Conservation (phyloP, 2,329 filamentous ascomycete species). For the Aspergillus candidus region DNA sequence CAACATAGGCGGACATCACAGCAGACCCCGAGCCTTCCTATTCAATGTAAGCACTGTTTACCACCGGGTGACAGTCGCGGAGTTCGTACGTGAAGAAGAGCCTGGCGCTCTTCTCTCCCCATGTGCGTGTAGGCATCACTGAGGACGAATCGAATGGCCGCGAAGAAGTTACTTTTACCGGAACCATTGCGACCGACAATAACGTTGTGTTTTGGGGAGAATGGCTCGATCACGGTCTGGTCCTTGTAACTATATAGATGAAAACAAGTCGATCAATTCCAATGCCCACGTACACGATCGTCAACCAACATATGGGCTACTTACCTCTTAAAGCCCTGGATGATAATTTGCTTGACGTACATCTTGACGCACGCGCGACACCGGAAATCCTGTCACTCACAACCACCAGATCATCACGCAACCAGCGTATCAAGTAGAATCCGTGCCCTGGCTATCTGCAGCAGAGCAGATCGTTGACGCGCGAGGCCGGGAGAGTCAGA, state of each 20-base stretch:
- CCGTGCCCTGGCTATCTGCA: not conserved
- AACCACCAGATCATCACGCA: constrained; percentile 27
- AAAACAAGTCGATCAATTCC: not conserved
- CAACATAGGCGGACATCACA: constrained; percentile 98
- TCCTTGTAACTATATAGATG: constrained; percentile 78
- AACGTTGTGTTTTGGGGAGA: constrained; percentile 95
- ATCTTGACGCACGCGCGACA: constrained; percentile 49
- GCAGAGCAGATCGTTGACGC: constrained; percentile 1
- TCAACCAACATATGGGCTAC: constrained; percentile 13
- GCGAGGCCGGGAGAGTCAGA: not conserved
- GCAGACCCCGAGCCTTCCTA: constrained; percentile 91
- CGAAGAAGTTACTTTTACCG: constrained; percentile 99
- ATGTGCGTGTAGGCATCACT: constrained; percentile 97
- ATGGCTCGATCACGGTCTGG: constrained; percentile 96
- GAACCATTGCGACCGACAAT: constrained; percentile 99
- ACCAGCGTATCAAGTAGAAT: constrained; percentile 8
- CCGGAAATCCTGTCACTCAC: constrained; percentile 18
- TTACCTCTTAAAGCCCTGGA: constrained; percentile 98
- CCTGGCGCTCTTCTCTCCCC: constrained; percentile 90
- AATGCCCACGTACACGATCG: no score
- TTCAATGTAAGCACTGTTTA: constrained; percentile 22
- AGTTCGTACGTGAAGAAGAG: constrained; percentile 67
- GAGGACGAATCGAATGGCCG: constrained; percentile 95
- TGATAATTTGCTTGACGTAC: constrained; percentile 99
- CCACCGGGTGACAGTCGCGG: not conserved